Base-by-base conservation (phyloP, 371 early-diverging fungal species). In the Mortierella sp. region DNA sequence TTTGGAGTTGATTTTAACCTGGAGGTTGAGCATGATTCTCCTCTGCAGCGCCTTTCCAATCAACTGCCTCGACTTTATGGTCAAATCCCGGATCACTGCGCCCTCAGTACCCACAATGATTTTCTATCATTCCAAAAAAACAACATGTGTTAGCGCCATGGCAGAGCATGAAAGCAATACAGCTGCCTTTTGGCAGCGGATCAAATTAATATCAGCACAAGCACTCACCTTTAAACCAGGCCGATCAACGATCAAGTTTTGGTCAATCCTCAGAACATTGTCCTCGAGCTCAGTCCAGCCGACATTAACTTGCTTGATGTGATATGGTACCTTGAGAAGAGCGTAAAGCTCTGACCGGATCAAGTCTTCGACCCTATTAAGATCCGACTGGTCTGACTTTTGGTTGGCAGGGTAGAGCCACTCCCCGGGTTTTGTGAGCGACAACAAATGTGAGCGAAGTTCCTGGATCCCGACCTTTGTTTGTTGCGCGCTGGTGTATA, bases 291-390 rank as follows among this genome's bases (percentile, higher is more conserved):
- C 90, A 19, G 92, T 92, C 96, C 96, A 96, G 28, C 93, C 93
- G 2, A 90, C 90, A 70, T 95, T 96, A 72, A 92, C 89, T 73
- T 92, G 93, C 52, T 88, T 91, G 26, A 96, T 76, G 54, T 87
- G 88, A 78, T 96, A 96, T 1, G 96, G 96, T 47, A 95, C 79
- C 80, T 95, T 92, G 57, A 95, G 79, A 0, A 90, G 86, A 34
- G 88, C 91, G 76, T 92, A 95, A 75, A 96, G 90, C 75, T 95
- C 94, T 4, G 93, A 93, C 38, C 96, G 92, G 78, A 96, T 93
- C 54, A 94, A 80, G 75, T 95, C 96, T 79, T 95, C 95, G 1
- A 95, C 95, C 5, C 91, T 91, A 58, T 90, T 90, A 77, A 94
- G 82, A 70, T 91, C 93, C 5, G 95, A 82, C 92, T 93, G 92